Evolutionary conservation across 257 asterid species (phyloP).

Genomic region (Fraxinus anomala): DNA sequence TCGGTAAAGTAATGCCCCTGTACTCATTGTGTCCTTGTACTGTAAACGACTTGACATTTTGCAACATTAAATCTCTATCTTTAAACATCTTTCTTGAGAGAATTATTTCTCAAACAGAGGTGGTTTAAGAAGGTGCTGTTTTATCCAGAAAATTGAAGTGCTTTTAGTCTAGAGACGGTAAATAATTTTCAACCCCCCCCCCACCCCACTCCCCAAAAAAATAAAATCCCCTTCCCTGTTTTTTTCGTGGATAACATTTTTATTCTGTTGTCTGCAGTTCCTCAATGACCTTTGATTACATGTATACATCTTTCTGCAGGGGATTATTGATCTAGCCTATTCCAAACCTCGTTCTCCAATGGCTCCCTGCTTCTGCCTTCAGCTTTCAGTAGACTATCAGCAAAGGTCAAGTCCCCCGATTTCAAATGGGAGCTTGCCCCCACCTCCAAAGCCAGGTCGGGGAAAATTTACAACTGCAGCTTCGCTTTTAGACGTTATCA

Average conservation of each 20-base stretch:
- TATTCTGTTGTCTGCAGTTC: background rate
- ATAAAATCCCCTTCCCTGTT: no score
- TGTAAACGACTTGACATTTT: background rate
- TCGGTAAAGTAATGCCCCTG: background rate
- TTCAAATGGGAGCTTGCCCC: constrained; percentile 55
- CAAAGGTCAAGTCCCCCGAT: constrained; percentile 54
- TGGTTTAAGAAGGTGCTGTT: background rate
- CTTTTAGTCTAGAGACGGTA: background rate
- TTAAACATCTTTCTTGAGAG: background rate
- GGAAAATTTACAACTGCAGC: constrained; percentile 85
- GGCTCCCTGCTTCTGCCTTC: constrained; percentile 89
- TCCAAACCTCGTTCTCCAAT: constrained; percentile 67
- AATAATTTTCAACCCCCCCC: no score
- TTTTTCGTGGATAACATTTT: background rate
- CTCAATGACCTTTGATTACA: background rate
- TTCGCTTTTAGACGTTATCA: constrained; percentile 65
- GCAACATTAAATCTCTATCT: background rate
- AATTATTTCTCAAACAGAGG: background rate
- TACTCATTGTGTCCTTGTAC: background rate
- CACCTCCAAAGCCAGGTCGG: constrained; percentile 50
- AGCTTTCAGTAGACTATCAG: constrained; percentile 73
- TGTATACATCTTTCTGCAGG: constrained; percentile 45
- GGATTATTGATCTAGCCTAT: constrained; percentile 78
- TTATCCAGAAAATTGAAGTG: background rate
- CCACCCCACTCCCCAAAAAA: no score